Conservation (phyloP, 1,284 basidiomycete species). For the Hymenochaete sp. region DNA sequence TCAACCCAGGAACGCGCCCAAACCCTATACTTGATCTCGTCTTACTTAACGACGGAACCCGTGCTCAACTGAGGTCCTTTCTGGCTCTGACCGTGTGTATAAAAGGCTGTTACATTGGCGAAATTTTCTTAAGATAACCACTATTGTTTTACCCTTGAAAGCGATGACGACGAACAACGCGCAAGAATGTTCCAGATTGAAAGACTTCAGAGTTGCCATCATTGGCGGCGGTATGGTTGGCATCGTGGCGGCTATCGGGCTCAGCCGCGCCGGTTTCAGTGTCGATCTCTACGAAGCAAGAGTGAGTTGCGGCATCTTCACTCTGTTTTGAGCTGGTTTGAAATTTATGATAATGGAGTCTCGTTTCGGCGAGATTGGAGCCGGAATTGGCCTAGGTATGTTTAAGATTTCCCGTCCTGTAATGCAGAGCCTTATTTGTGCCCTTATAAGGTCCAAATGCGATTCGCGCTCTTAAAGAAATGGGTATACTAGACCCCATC, state of each 20-base stretch:
- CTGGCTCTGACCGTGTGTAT: too few species aligned
- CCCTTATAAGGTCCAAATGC: constrained; percentile 40
- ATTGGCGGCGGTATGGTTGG: constrained; percentile 49
- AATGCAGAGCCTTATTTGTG: not conserved
- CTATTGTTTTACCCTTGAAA: too few species aligned
- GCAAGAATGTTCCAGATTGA: too few species aligned
- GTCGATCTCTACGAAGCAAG: constrained; percentile 46
- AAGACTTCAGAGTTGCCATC: constrained; percentile 36
- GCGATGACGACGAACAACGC: too few species aligned
- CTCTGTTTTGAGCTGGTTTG: constrained; percentile 5
- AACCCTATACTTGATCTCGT: too few species aligned
- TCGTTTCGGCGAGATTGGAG: constrained; percentile 43
- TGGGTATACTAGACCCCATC: constrained; percentile 37
- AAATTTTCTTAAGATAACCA: too few species aligned
- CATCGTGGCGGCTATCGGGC: constrained; percentile 36
- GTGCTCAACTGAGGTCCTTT: too few species aligned
- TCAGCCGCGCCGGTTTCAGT: constrained; percentile 35
- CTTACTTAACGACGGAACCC: too few species aligned
- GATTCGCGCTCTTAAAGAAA: constrained; percentile 34
- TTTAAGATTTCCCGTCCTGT: not conserved
- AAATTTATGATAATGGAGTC: constrained; percentile 24
- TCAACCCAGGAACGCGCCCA: too few species aligned
- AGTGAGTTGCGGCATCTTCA: constrained; percentile 21
- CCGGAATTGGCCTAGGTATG: constrained; percentile 44
- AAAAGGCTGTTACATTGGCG: too few species aligned